These are phyloP conservation scores for Leccinum arenicola DNA, from an alignment of 768 basidiomycete species.

Conservation along the genomic window DNA sequence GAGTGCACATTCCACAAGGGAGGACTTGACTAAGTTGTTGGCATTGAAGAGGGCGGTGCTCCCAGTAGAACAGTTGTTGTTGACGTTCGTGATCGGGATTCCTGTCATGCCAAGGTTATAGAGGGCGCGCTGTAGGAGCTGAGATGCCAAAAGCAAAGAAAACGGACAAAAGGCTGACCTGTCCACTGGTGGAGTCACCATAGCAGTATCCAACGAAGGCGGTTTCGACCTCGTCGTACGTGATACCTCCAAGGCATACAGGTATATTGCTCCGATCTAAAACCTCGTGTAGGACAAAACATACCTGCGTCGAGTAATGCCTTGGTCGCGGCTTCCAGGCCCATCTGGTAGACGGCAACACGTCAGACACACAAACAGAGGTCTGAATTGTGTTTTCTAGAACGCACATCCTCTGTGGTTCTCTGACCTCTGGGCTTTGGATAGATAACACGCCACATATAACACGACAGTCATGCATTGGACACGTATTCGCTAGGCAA, in stretches of 20 bases:
- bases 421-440: constrained; percentile 62
- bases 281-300: not conserved
- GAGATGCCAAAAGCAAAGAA: not conserved
- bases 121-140: constrained; percentile 54
- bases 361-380: not conserved
- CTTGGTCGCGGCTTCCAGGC: constrained; percentile 83
- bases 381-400: too few species aligned
- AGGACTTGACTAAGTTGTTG: constrained; percentile 66
- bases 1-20: constrained; percentile 68
- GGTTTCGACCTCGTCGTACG: constrained; percentile 70
- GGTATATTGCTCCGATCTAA: not conserved
- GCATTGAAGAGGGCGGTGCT: constrained; percentile 76
- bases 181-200: constrained; percentile 76
- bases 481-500: not conserved
- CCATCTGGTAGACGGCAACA: constrained; percentile 53
- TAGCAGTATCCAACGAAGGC: constrained; percentile 80
- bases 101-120: constrained; percentile 82
- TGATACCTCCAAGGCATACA: constrained; percentile 53
- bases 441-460: not conserved
- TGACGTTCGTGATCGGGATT: constrained; percentile 84
- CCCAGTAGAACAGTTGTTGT: constrained; percentile 86
- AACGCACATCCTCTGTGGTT: constrained; percentile 66
- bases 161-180: constrained; percentile 39
- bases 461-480: not conserved
- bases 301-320: constrained; percentile 81